Evolutionary conservation across 176 grass and related monocot species (phyloP).

Genomic region (Juncus effusus): DNA sequence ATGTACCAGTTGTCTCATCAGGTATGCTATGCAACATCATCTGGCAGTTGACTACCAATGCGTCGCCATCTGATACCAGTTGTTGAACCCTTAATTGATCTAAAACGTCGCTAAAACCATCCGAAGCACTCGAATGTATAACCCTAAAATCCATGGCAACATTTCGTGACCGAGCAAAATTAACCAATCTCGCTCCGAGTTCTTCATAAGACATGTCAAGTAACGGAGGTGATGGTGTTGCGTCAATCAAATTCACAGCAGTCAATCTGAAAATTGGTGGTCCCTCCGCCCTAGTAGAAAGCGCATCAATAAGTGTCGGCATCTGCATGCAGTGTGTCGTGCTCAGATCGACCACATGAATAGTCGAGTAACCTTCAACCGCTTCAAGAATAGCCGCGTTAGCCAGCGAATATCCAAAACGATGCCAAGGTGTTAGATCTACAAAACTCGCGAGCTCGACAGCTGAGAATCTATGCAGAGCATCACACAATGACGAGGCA

Average conservation of each 20-base stretch:
- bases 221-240: slow-evolving; percentile 31
- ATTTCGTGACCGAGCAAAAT: slow-evolving; percentile 78
- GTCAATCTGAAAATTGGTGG: slow-evolving; percentile 73
- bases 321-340: slow-evolving; percentile 99
- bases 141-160: slow-evolving; percentile 72
- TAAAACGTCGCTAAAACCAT: slow-evolving; percentile 56
- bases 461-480: slow-evolving; percentile 69
- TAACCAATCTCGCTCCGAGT: slow-evolving; percentile 62
- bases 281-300: slow-evolving; percentile 63
- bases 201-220: slow-evolving; percentile 87
- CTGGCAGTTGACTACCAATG: slow-evolving; percentile 87
- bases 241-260: slow-evolving; percentile 33
- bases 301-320: slow-evolving; percentile 89
- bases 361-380: slow-evolving; percentile 54
- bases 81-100: slow-evolving; percentile 73
- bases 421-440: slow-evolving; percentile 96
- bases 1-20: slow-evolving; percentile 68
- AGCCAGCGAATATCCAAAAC: slow-evolving; percentile 80
- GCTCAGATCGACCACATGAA: slow-evolving; percentile 88
- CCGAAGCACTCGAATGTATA: slow-evolving; percentile 46
- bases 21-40: slow-evolving; percentile 87
- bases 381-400: slow-evolving; percentile 84
- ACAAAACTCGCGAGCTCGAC: slow-evolving; percentile 83
- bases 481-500: slow-evolving; percentile 43
- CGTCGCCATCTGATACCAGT: slow-evolving; percentile 67